These are phyloP conservation scores for Mucor racemosus DNA, from an alignment of 371 early-diverging fungal genomes.

Conservation along the genomic window DNA sequence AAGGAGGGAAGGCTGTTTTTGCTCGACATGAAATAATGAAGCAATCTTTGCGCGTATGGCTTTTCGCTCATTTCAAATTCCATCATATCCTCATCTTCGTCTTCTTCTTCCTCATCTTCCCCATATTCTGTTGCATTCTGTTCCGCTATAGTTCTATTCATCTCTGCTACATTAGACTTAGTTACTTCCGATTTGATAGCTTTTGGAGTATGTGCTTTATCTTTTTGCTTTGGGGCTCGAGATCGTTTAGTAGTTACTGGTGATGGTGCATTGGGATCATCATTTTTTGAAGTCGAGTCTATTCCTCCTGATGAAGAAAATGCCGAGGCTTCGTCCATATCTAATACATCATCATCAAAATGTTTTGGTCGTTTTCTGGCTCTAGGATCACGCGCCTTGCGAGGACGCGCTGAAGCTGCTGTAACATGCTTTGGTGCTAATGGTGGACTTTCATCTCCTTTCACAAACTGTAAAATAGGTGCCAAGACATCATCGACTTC, in stretches of 20 bases:
- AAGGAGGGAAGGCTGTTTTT: slow-evolving; percentile 53
- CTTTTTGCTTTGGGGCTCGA: slow-evolving; percentile 4
- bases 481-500: slow-evolving; percentile 32
- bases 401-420: slow-evolving; percentile 24
- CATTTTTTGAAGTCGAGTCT: neutral
- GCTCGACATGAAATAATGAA: slow-evolving; percentile 69
- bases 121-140: neutral
- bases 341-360: slow-evolving; percentile 29
- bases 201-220: slow-evolving; percentile 2
- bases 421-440: slow-evolving; percentile 51
- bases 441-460: slow-evolving; percentile 45
- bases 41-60: slow-evolving; percentile 47
- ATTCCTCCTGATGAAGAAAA: neutral
- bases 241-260: neutral
- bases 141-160: neutral
- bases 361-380: slow-evolving; percentile 30
- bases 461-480: slow-evolving; percentile 32
- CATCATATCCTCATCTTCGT: slow-evolving; percentile 1
- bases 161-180: neutral
- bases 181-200: neutral
- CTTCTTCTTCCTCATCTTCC: slow-evolving; percentile 13
- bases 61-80: slow-evolving; percentile 24
- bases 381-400: slow-evolving; percentile 41
- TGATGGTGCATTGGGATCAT: neutral
- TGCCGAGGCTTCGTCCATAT: neutral